Evolutionary conservation across 345 rosid species (phyloP).

Genomic region (Firmiana major): DNA sequence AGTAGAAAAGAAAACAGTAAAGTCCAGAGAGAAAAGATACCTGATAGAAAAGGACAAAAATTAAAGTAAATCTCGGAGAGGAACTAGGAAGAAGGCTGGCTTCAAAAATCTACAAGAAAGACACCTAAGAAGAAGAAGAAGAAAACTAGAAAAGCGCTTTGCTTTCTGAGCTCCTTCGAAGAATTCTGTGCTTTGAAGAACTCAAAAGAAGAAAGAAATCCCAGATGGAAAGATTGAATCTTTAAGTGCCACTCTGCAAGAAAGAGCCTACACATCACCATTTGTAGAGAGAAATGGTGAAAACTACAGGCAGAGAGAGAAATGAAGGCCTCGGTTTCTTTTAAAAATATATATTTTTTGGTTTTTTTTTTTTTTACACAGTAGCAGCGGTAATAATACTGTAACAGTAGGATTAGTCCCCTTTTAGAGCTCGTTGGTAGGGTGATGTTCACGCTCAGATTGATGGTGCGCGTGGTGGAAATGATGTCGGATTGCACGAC

Average conservation of each 20-base stretch:
- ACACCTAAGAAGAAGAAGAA: constrained; percentile 10
- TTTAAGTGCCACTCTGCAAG: background rate
- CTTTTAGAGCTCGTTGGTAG: background rate
- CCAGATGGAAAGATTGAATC: background rate
- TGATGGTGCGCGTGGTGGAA: background rate
- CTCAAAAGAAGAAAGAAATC: background rate
- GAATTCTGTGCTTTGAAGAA: background rate
- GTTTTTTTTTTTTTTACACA: background rate
- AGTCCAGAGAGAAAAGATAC: constrained; percentile 12
- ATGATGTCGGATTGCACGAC: background rate
- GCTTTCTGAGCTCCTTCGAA: constrained; percentile 15
- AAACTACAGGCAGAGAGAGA: constrained; percentile 11
- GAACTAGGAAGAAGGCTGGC: background rate
- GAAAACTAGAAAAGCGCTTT: background rate
- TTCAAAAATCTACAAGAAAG: background rate
- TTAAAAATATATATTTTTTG: background rate
- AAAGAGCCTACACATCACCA: background rate
- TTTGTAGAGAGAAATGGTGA: constrained; percentile 5
- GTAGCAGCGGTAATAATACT: too few species aligned
- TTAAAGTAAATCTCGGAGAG: constrained; percentile 16
- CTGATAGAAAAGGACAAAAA: constrained; percentile 13
- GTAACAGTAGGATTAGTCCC: too few species aligned
- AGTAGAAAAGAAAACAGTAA: constrained; percentile 8
- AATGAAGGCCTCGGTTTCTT: background rate
- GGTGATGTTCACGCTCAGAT: background rate